Percentiles rank a stretch among this genome's conserved stretches.
Evolutionary conservation across 495 filamentous ascomycete species (phyloP).

Genomic region (Xylaria palmicola): DNA sequence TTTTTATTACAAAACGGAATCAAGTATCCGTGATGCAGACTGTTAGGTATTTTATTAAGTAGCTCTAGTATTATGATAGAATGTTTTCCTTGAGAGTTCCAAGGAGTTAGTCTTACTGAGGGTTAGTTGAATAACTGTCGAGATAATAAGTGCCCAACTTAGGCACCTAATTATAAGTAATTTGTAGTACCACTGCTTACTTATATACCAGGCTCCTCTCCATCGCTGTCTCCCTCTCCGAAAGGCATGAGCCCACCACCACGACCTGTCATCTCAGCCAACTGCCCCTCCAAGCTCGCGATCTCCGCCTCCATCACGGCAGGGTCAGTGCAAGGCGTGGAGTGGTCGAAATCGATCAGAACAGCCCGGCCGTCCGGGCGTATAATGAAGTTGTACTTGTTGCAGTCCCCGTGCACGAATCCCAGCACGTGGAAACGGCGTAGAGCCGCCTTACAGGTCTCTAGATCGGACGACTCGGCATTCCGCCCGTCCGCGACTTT

Average conservation of each 20-base stretch:
- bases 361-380: slow-evolving; percentile 10
- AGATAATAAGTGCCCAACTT: no score
- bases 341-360: background rate
- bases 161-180: no score
- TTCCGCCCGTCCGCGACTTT: background rate
- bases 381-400: slow-evolving; percentile 20
- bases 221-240: slow-evolving; percentile 8
- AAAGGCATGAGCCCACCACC: slow-evolving; percentile 23
- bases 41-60: no score
- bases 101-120: no score
- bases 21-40: no score
- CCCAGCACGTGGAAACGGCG: background rate
- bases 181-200: no score
- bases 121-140: no score
- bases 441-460: background rate
- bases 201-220: background rate
- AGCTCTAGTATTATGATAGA: no score
- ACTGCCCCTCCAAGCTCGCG: slow-evolving; percentile 22
- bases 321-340: slow-evolving; percentile 19
- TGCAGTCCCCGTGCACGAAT: slow-evolving; percentile 15
- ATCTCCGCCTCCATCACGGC: slow-evolving; percentile 25
- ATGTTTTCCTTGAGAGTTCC: no score
- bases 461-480: background rate
- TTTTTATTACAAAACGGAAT: no score
- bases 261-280: slow-evolving; percentile 24